phyloP scores from a whole-genome alignment of 164 flowering plant species.

The Annona cherimola region DNA sequence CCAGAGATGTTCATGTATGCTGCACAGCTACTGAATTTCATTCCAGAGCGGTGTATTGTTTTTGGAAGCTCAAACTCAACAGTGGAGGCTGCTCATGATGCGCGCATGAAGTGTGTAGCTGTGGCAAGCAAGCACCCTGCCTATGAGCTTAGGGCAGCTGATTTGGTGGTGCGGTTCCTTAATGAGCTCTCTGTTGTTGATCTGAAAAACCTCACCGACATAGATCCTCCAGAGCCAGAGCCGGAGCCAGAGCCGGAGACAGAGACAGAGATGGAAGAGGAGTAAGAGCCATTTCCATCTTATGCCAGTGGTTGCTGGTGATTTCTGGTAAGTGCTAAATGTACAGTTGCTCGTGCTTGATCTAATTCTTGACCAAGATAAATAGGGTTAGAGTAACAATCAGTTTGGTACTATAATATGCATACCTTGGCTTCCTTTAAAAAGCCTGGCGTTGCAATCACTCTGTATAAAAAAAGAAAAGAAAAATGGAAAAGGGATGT shows the following conservation, averaged over 20 bases:
- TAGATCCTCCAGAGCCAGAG: slow-evolving; percentile 58
- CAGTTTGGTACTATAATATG: slow-evolving; percentile 10
- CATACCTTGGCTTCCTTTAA: slow-evolving; percentile 15
- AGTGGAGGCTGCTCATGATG: slow-evolving; percentile 96
- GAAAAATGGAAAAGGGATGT: slow-evolving; percentile 2
- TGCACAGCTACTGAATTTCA: slow-evolving; percentile 68
- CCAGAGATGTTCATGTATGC: slow-evolving; percentile 97
- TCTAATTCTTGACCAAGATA: slow-evolving; percentile 19
- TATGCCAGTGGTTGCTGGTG: slow-evolving; percentile 39
- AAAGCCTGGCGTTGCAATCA: slow-evolving; percentile 5
- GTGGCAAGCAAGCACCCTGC: slow-evolving; percentile 93
- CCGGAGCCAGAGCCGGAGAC: slow-evolving; percentile 55
- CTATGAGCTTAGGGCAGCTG: slow-evolving; percentile 94
- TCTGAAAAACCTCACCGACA: slow-evolving; percentile 82
- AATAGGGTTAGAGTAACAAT: slow-evolving; percentile 15
- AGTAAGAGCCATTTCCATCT: slow-evolving; percentile 35
- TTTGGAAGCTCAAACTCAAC: slow-evolving; percentile 92
- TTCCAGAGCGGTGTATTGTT: slow-evolving; percentile 91
- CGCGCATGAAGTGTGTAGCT: slow-evolving; percentile 91
- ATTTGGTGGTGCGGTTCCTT: slow-evolving; percentile 73
- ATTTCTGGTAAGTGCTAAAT: slow-evolving; percentile 37
- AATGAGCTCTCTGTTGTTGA: slow-evolving; percentile 92
- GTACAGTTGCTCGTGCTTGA: slow-evolving; percentile 22
- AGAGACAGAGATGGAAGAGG: slow-evolving; percentile 66
- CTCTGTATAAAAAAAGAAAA: slow-evolving; percentile 12